Base-by-base conservation (phyloP, 805 yeast genomes). In the Schwanniomyces polymorphus region DNA sequence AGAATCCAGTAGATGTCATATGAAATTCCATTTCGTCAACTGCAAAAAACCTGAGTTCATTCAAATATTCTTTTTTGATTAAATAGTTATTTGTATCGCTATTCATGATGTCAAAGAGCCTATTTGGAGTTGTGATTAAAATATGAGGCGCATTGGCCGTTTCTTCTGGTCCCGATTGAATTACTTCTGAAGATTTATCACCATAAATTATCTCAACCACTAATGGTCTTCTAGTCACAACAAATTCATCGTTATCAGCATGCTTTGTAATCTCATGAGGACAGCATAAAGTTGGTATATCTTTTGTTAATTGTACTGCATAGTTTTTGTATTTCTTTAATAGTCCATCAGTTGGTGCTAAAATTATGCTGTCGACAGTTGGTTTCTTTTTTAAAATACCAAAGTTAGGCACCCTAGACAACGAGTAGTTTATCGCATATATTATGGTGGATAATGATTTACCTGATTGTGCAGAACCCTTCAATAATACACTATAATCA, bases 261-360 rank as follows among this genome's bases (percentile, higher is more conserved):
- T 47, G 37, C 27, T 42, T 45, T n/a, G 42, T 35, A 8, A 59
- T 28, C 39, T 45, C 42, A 5, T 51, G 56, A 3, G 70, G 68
- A 47, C 62, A 58, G 35, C 67, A 61, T 9, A 52, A 38, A 7
- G 35, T 39, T 2, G 65, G 60, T 2, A 63, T 47, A 4, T 52
- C 62, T n/a, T 47, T 27, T 8, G 56, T 45, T 16, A 65, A 41
- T 27, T 23, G 17, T 9, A 27, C 21, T 3, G 53, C 43, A 42
- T 50, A 49, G 1, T 23, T 9, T 18, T 45, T 38, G 40, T 62
- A 65, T 37, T 57, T 49, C 7, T 48, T 48, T 3, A 64, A 55
- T 23, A 58, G 17, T 3, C 45, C 52, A 38, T 55, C 57, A 7
- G 64, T 59, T 5, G 69, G 69, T 5, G 58, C 67, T 7, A 65